phyloP scores from a whole-genome alignment of 2,329 filamentous ascomycete genomes.

The Dactylellina drechsleri region DNA sequence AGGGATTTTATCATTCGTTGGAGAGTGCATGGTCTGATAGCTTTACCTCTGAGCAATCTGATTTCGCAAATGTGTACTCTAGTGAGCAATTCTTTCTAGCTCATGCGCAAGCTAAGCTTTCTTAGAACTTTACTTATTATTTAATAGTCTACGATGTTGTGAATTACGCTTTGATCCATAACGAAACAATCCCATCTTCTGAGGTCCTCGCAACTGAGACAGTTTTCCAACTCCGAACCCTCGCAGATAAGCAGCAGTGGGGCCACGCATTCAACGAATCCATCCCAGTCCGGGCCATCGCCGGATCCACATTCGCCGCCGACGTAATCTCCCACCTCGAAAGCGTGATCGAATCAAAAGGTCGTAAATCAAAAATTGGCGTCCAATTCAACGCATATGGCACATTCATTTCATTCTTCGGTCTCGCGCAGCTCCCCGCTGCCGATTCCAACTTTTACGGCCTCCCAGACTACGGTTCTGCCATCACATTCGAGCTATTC shows the following conservation, averaged over 20 bases:
- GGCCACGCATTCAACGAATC: constrained; percentile 63
- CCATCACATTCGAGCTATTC: constrained; percentile 79
- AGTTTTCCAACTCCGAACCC: constrained; percentile 72
- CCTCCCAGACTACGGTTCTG: constrained; percentile 81
- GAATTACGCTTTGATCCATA: constrained; percentile 68
- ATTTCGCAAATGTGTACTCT: constrained; percentile 66
- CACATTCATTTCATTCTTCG: constrained; percentile 69
- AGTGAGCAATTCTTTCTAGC: constrained; percentile 36
- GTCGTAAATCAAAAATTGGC: constrained; percentile 61
- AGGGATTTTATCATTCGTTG: constrained; percentile 64
- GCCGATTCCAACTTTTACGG: constrained; percentile 74
- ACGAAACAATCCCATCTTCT: constrained; percentile 61
- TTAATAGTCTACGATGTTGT: constrained; percentile 67
- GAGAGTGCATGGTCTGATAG: constrained; percentile 65
- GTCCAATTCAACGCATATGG: constrained; percentile 64
- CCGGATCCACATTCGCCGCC: constrained; percentile 67
- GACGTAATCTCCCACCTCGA: constrained; percentile 37
- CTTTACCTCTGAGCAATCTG: constrained; percentile 61
- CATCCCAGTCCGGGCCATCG: constrained; percentile 63
- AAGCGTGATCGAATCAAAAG: constrained; percentile 30
- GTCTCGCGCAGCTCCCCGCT: constrained; percentile 65
- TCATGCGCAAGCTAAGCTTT: background rate
- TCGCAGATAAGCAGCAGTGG: constrained; percentile 84
- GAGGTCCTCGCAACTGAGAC: constrained; percentile 67
- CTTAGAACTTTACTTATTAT: background rate